Evolutionary conservation across 208 protist species (phyloP).

Genomic region (Acanthamoeba triangularis): DNA sequence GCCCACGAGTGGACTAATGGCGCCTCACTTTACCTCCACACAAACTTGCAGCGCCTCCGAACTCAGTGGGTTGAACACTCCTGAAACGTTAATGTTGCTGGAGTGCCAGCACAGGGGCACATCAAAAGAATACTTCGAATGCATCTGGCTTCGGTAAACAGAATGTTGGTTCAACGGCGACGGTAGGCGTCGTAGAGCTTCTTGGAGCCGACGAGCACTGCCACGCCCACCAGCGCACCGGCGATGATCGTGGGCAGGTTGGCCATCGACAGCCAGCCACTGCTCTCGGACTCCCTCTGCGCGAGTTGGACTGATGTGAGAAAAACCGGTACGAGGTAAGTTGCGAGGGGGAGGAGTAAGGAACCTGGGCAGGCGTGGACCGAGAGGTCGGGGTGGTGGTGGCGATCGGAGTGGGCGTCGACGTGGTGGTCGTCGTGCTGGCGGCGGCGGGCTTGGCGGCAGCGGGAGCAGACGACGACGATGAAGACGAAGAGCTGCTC

Average conservation of each 20-base stretch:
- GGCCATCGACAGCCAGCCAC: not conserved
- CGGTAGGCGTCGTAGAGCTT: constrained; percentile 41
- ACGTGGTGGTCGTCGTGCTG: not conserved
- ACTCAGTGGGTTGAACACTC: too few relatives aligned
- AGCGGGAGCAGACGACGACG: not conserved
- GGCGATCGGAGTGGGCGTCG: too few relatives aligned
- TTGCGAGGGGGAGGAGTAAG: too few relatives aligned
- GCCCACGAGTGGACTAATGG: too few relatives aligned
- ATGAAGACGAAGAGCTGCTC: not conserved
- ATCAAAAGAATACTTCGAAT: not conserved
- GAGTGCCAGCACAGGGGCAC: too few relatives aligned
- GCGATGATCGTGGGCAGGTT: constrained; percentile 8
- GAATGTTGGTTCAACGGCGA: not conserved
- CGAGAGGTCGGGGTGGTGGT: not conserved
- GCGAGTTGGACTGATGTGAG: too few relatives aligned
- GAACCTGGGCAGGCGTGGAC: not conserved
- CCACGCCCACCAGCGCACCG: constrained; percentile 36
- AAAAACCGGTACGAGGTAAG: too few relatives aligned
- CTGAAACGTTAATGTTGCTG: too few relatives aligned
- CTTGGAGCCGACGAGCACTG: constrained; percentile 25
- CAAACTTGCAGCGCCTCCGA: too few relatives aligned
- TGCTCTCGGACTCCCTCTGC: not conserved
- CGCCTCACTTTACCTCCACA: too few relatives aligned
- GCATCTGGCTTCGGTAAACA: not conserved
- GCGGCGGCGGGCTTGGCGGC: not conserved